Percentiles rank a stretch among this genome's conserved stretches.
Conservation (phyloP, 495 filamentous ascomycete genomes). For the Achaetomiella virescens region DNA sequence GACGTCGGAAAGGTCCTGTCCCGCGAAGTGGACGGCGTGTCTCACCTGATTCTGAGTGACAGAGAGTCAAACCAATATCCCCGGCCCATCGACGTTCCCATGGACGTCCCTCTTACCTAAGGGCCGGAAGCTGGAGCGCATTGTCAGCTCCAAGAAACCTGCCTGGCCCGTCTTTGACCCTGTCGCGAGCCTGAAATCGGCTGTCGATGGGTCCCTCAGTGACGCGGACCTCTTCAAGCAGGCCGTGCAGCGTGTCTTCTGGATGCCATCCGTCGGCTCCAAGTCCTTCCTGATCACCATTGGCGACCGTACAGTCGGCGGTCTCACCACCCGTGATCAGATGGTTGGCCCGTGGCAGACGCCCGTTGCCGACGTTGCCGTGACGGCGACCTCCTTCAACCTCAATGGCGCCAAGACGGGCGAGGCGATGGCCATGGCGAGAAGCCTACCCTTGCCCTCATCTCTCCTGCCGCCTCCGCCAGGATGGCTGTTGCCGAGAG, state of each 20-base stretch:
- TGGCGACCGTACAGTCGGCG: constrained; percentile 84
- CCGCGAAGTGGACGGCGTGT: constrained; percentile 52
- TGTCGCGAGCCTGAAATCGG: constrained; percentile 33
- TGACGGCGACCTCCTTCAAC: constrained; percentile 76
- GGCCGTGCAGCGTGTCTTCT: constrained; percentile 73
- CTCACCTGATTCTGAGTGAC: constrained; percentile 74
- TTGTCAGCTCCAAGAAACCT: constrained; percentile 67
- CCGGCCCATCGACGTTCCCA: constrained; percentile 80
- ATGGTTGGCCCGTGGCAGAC: constrained; percentile 96
- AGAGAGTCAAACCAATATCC: constrained; percentile 70
- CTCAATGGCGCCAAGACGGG: constrained; percentile 61
- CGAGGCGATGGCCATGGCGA: constrained; percentile 96
- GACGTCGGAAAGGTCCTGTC: constrained; percentile 77
- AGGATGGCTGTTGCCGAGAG: constrained; percentile 95
- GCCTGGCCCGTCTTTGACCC: constrained; percentile 67
- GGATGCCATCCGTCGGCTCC: constrained; percentile 81
- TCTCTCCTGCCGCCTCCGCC: constrained; percentile 87
- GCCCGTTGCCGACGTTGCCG: constrained; percentile 89
- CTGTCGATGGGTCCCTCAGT: constrained; percentile 45
- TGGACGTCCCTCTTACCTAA: constrained; percentile 91
- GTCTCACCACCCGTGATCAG: constrained; percentile 82
- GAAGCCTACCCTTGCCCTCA: constrained; percentile 82
- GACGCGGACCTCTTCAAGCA: constrained; percentile 63
- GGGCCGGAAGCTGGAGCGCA: constrained; percentile 73
- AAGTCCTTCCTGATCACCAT: constrained; percentile 98